Percentiles rank a stretch among this genome's conserved stretches.
phyloP scores from a whole-genome alignment of 164 flowering plant genomes.

The Chimonanthus praecox region DNA sequence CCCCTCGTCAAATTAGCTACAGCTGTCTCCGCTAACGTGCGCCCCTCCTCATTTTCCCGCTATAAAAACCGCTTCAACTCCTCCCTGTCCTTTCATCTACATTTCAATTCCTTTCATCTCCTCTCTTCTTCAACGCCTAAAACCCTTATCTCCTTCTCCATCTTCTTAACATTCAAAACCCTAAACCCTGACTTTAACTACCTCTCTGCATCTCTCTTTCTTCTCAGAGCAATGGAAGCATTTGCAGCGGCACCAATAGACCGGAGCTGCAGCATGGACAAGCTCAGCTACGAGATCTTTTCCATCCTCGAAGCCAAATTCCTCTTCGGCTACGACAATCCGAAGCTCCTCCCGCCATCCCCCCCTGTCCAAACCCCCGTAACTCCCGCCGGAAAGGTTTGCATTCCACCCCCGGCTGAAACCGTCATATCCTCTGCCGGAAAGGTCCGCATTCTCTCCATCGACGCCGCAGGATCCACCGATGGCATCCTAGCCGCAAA shows the following conservation, averaged over 20 bases:
- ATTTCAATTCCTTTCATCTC: background rate
- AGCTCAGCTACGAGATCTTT: constrained; percentile 80
- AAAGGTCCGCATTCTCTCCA: constrained; percentile 51
- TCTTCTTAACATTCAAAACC: constrained; percentile 23
- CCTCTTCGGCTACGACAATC: constrained; percentile 37
- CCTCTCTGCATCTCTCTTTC: background rate
- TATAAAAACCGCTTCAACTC: constrained; percentile 1
- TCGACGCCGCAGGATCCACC: constrained; percentile 49
- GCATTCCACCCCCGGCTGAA: background rate
- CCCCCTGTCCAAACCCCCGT: background rate
- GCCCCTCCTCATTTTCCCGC: constrained; percentile 3
- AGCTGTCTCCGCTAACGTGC: constrained; percentile 9
- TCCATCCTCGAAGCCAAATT: constrained; percentile 74
- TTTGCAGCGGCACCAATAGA: constrained; percentile 35
- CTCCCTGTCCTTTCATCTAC: background rate
- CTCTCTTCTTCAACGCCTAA: background rate
- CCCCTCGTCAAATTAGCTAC: background rate
- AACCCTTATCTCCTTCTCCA: background rate
- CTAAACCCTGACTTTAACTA: constrained; percentile 29
- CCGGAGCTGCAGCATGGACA: constrained; percentile 67
- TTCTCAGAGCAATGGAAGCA: constrained; percentile 2
- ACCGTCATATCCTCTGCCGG: constrained; percentile 23
- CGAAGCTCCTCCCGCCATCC: constrained; percentile 6
- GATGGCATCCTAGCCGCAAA: constrained; percentile 51
- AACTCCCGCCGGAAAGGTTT: background rate